Base-by-base conservation (phyloP, 805 yeast genomes). In the Ogataea wickerhamii region DNA sequence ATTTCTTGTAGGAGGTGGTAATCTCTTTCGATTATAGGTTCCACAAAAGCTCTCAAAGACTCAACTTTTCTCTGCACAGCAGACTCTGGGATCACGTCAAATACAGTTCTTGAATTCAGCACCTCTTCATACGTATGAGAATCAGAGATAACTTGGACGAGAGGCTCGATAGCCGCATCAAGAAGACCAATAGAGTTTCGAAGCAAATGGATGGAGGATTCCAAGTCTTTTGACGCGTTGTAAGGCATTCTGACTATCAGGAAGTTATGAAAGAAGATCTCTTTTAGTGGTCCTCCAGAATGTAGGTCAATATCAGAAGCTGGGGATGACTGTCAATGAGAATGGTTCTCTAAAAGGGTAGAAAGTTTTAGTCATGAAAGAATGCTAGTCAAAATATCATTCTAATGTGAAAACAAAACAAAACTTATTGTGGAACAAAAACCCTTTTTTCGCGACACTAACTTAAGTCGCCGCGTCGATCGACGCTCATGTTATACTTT, bases 41-140 rank as follows among this genome's bases (percentile, higher is more conserved):
- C 64, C 3, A 70, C 54, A 21, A 67, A 67, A 10, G 50, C 45
- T 31, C 59, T 57, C 31, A 73, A 53, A 10, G 58, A 51, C 26
- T 54, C 55, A 34, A 66, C 66, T 14, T 74, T 74, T 29, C 56
- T 63, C 6, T 52, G 57, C 18, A 74, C 51, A 37, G 74, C 77
- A 38, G 58, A 55, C 44, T 73, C 77, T 0, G 80, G 76, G 0
- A 74, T 67, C 10, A 74, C 53, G 4, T 75, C 76, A 55, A 73
- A 76, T 17, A 74, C 73, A 24, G 70, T 63, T 28, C 61, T 59
- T 5, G 76, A 71, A 14, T 58, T 48, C n/a, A 76, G 57, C 5
- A 74, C 66, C 17, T 52, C 55, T 26, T 58, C 60, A 25, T 72
- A 52, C 6, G 74, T 47, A 2, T 64, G 51, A 13, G 67, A 62